Evolutionary conservation across 2,329 filamentous ascomycete genomes (phyloP).

Genomic region (Alternaria rosae): DNA sequence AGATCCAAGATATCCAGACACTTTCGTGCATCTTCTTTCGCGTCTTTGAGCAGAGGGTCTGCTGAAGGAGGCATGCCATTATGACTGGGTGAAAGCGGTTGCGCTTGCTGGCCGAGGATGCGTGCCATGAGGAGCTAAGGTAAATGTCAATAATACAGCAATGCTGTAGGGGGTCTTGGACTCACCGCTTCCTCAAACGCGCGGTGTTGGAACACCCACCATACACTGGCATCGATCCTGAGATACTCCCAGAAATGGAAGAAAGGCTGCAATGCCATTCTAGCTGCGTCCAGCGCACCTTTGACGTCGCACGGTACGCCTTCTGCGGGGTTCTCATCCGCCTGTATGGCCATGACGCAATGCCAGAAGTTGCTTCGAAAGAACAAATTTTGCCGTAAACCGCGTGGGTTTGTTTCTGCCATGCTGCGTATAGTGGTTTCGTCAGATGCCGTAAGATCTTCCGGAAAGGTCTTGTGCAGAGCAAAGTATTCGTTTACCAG

Average conservation of each 20-base stretch:
- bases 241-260: slow-evolving; percentile 76
- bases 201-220: slow-evolving; percentile 86
- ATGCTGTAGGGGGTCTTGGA: no score
- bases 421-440: slow-evolving; percentile 65
- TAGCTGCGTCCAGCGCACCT: slow-evolving; percentile 75
- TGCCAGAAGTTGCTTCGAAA: slow-evolving; percentile 84
- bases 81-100: slow-evolving; percentile 35
- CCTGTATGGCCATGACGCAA: slow-evolving; percentile 80
- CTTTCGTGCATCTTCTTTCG: slow-evolving; percentile 54
- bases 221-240: slow-evolving; percentile 75
- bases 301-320: slow-evolving; percentile 65
- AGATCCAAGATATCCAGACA: slow-evolving; percentile 57
- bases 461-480: slow-evolving; percentile 76
- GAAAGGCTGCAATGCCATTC: slow-evolving; percentile 76
- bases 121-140: slow-evolving; percentile 50
- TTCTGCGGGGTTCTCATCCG: slow-evolving; percentile 69
- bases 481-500: slow-evolving; percentile 73
- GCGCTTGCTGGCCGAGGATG: slow-evolving; percentile 48
- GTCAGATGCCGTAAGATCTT: slow-evolving; percentile 74
- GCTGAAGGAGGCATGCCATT: slow-evolving; percentile 35
- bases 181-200: slow-evolving; percentile 80
- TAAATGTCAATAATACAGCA: neutral
- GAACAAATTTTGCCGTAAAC: slow-evolving; percentile 77
- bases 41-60: slow-evolving; percentile 47
- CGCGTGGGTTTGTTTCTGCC: slow-evolving; percentile 67